phyloP scores from a whole-genome alignment of 2,329 filamentous ascomycete species.

The Tolypocladium tropicale region DNA sequence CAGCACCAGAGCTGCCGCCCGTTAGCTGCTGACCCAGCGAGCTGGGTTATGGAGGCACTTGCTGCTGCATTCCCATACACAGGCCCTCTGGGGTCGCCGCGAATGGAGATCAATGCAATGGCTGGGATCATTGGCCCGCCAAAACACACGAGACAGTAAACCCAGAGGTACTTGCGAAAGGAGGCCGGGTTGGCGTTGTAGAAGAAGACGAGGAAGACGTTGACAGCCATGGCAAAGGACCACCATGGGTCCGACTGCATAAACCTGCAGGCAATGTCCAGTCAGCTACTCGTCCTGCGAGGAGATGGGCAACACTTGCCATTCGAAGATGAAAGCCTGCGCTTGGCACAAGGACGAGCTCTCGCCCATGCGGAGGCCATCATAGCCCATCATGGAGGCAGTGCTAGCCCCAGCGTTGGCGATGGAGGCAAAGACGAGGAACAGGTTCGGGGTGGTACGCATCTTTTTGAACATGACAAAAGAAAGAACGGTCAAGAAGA shows the following conservation, averaged over 20 bases:
- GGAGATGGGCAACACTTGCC: conserved; percentile 35
- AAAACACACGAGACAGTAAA: conserved; percentile 60
- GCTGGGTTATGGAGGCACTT: conserved; percentile 11
- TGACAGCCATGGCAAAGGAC: conserved; percentile 74
- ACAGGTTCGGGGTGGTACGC: conserved; percentile 47
- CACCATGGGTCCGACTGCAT: conserved; percentile 67
- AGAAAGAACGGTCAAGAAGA: conserved; percentile 37
- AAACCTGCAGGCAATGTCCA: conserved; percentile 39
- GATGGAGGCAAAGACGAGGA: conserved; percentile 24
- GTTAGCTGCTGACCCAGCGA: not conserved
- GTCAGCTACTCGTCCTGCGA: not conserved
- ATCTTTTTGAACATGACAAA: conserved; percentile 40
- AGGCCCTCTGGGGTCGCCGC: conserved; percentile 22
- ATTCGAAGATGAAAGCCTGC: conserved; percentile 53
- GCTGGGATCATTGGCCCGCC: conserved; percentile 59
- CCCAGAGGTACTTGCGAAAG: conserved; percentile 59
- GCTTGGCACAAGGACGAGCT: conserved; percentile 49
- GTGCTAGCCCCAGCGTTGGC: conserved; percentile 41
- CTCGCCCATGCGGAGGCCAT: conserved; percentile 46
- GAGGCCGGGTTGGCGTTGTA: conserved; percentile 46
- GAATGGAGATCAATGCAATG: conserved; percentile 52
- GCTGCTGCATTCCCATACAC: conserved; percentile 49
- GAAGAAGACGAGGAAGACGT: conserved; percentile 63
- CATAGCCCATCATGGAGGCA: conserved; percentile 61
- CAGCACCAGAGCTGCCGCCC: conserved; percentile 46